Conservation (phyloP, 176 grass and related monocot genomes). For the Oryza rufipogon region DNA sequence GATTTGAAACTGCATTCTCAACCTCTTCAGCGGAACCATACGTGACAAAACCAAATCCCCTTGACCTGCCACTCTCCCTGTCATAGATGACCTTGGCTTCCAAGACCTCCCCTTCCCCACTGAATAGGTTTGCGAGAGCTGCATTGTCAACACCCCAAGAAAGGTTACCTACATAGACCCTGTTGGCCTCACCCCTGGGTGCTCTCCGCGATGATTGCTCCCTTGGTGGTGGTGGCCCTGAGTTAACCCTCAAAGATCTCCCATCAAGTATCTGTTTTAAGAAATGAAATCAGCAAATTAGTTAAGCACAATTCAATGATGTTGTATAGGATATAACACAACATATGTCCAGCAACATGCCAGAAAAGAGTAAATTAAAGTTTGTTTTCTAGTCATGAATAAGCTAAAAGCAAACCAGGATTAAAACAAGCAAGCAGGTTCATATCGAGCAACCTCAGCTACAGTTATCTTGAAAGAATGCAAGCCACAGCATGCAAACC, state of each 20-base stretch:
- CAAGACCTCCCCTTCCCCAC: constrained; percentile 70
- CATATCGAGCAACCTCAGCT: background rate
- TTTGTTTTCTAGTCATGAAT: background rate
- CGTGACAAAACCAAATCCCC: constrained; percentile 89
- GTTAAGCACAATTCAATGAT: constrained; percentile 3
- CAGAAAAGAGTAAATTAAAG: background rate
- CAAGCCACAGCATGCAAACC: background rate
- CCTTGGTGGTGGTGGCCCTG: constrained; percentile 67
- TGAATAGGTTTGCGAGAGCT: constrained; percentile 70
- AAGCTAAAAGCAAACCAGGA: background rate
- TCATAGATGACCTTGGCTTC: constrained; percentile 79
- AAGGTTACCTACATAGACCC: constrained; percentile 87
- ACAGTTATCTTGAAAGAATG: background rate
- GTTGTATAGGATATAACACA: background rate
- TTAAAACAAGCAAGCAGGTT: background rate
- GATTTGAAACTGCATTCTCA: constrained; percentile 67
- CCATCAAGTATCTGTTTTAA: constrained; percentile 69
- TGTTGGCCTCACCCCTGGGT: constrained; percentile 50
- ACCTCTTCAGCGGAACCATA: constrained; percentile 63
- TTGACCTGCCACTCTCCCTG: constrained; percentile 77
- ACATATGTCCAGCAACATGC: background rate
- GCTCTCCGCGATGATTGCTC: constrained; percentile 53
- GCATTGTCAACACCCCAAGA: constrained; percentile 82
- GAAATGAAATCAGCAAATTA: background rate
- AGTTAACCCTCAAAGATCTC: constrained; percentile 67